Conservation (phyloP, 2,329 filamentous ascomycete genomes). For the Coleophoma cylindrospora region DNA sequence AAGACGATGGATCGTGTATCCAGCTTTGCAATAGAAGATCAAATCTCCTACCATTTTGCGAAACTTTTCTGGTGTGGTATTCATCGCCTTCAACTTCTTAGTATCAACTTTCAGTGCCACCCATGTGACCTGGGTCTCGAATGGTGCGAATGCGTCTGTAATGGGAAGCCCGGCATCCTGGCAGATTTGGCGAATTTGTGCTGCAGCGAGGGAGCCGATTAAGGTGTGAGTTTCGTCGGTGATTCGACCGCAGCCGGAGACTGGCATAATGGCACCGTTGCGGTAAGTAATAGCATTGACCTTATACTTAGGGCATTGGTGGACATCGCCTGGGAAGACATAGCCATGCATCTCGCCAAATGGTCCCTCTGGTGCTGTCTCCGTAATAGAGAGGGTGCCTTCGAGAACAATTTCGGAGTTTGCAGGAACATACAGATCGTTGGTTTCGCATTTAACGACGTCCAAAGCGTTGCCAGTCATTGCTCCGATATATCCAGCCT, state of each 20-base stretch:
- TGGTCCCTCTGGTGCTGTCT: constrained; percentile 39
- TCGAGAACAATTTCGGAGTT: constrained; percentile 46
- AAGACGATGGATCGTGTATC: constrained; percentile 37
- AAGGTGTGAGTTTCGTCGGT: constrained; percentile 38
- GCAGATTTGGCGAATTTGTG: constrained; percentile 33
- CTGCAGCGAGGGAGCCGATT: constrained; percentile 37
- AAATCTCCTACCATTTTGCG: constrained; percentile 35
- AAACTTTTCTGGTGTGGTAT: constrained; percentile 38
- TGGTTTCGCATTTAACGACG: constrained; percentile 47
- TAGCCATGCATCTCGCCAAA: constrained; percentile 44
- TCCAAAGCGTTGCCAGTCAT: constrained; percentile 39
- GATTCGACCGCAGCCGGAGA: constrained; percentile 35
- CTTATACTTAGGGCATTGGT: constrained; percentile 33
- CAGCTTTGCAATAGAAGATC: constrained; percentile 36
- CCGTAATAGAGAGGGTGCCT: constrained; percentile 38
- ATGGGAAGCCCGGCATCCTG: constrained; percentile 35
- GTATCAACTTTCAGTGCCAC: constrained; percentile 50
- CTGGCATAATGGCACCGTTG: constrained; percentile 40
- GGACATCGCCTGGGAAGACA: constrained; percentile 35
- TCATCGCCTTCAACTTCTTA: constrained; percentile 48
- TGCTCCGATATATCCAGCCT: constrained; percentile 43
- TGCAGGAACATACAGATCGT: constrained; percentile 41
- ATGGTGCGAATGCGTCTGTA: constrained; percentile 36
- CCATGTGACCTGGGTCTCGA: constrained; percentile 44
- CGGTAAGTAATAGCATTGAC: constrained; percentile 43